Evolutionary conservation across 139 green algal genomes (phyloP).

Genomic region (Trebouxia sp.): DNA sequence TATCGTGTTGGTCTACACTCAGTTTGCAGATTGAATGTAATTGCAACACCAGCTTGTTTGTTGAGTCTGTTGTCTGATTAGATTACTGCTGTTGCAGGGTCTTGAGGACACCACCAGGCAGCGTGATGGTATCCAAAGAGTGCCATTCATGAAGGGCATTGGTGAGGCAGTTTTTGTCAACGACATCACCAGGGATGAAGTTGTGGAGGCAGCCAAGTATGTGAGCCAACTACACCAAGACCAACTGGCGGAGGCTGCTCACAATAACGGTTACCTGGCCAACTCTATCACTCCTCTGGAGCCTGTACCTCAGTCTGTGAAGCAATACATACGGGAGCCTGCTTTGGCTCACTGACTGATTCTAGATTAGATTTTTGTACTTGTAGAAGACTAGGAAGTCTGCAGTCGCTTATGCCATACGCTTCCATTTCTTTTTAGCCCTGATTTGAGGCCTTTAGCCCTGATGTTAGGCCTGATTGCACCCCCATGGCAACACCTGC

Average conservation of each 20-base stretch:
- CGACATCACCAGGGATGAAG: conserved; percentile 36
- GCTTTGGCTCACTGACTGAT: neutral
- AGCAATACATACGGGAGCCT: conserved; percentile 10
- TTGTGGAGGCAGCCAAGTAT: conserved; percentile 22
- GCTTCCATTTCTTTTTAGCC: too few species aligned
- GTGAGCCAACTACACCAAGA: neutral
- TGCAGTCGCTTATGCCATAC: conserved; percentile 10
- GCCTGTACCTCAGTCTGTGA: conserved; percentile 10
- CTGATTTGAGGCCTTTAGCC: too few species aligned
- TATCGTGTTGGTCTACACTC: neutral
- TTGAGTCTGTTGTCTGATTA: neutral
- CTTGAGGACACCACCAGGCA: conserved; percentile 43
- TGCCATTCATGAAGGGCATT: conserved; percentile 52
- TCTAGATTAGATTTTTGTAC: conserved; percentile 9
- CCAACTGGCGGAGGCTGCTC: neutral
- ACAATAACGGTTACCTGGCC: neutral
- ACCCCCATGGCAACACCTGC: too few species aligned
- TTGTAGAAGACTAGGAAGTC: conserved; percentile 1
- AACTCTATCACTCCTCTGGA: conserved; percentile 24
- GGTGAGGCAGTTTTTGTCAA: conserved; percentile 49
- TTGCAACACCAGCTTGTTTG: neutral
- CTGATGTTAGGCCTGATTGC: too few species aligned
- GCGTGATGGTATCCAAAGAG: conserved; percentile 47
- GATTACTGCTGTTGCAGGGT: conserved; percentile 30
- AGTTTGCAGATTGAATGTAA: neutral